Conservation (phyloP, 306 rosid genomes). For the Castanopsis chinensis region DNA sequence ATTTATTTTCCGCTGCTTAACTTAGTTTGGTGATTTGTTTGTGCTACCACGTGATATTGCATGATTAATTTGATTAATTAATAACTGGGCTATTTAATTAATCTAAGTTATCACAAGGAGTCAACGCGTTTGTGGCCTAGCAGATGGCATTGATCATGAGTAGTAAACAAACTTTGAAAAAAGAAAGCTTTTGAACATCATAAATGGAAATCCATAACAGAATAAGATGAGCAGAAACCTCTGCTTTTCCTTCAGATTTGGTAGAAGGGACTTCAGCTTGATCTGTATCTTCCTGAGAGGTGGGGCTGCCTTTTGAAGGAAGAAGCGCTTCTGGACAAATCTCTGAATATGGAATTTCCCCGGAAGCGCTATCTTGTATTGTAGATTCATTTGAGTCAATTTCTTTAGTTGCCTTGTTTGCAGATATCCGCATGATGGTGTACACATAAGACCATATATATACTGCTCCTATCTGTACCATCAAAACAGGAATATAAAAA, state of each 20-base stretch:
- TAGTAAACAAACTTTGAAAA: neutral
- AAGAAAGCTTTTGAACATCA: neutral
- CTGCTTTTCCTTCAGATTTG: neutral
- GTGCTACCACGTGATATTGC: too few species aligned
- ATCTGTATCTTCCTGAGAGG: conserved; percentile 14
- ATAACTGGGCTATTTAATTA: too few species aligned
- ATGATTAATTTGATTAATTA: too few species aligned
- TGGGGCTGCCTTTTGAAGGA: conserved; percentile 3
- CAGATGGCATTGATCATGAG: neutral
- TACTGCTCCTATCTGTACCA: conserved; percentile 28
- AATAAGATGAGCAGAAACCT: conserved; percentile 12
- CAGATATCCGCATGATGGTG: conserved; percentile 32
- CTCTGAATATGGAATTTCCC: conserved; percentile 18
- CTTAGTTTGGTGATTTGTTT: too few species aligned
- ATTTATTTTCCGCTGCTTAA: too few species aligned
- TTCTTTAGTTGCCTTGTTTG: conserved; percentile 17
- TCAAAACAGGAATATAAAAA: neutral
- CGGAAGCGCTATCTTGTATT: neutral
- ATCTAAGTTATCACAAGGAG: too few species aligned
- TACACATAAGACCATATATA: conserved; percentile 39
- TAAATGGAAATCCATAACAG: neutral
- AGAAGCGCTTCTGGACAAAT: conserved; percentile 14
- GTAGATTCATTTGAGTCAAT: conserved; percentile 14
- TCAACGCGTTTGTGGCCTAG: too few species aligned
- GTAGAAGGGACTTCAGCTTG: conserved; percentile 29